Percentiles rank a stretch among this genome's conserved stretches.
phyloP scores from a whole-genome alignment of 441 rosid species.

The Populus hybrid region DNA sequence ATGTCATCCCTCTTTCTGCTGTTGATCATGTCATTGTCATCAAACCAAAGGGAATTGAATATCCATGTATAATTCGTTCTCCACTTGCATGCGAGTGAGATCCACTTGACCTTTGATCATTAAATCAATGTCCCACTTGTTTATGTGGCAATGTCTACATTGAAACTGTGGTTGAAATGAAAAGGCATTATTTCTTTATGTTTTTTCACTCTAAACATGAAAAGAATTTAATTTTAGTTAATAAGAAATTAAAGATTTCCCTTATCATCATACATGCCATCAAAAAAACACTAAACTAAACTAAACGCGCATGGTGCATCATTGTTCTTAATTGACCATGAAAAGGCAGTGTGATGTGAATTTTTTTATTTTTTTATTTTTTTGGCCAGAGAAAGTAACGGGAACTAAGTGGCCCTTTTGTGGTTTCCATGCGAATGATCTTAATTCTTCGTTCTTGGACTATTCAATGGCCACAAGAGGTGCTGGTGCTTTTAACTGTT shows the following conservation, averaged over 20 bases:
- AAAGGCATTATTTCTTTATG: too few species aligned
- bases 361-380: too few species aligned
- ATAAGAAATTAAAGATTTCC: too few species aligned
- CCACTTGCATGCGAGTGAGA: background rate
- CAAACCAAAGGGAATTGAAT: background rate
- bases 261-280: too few species aligned
- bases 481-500: background rate
- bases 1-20: too few species aligned
- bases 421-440: background rate
- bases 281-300: too few species aligned
- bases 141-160: too few species aligned
- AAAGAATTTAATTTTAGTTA: too few species aligned
- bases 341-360: background rate
- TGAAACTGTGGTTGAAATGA: too few species aligned
- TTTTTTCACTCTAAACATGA: too few species aligned
- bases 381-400: background rate
- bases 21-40: background rate
- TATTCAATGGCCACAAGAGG: background rate
- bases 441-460: background rate
- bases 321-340: background rate
- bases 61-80: background rate
- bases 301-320: too few species aligned
- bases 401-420: background rate
- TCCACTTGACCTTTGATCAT: background rate
- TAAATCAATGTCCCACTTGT: too few species aligned